Base-by-base conservation (phyloP, 2,329 filamentous ascomycete species). In the Ascochyta clinopodiicola region DNA sequence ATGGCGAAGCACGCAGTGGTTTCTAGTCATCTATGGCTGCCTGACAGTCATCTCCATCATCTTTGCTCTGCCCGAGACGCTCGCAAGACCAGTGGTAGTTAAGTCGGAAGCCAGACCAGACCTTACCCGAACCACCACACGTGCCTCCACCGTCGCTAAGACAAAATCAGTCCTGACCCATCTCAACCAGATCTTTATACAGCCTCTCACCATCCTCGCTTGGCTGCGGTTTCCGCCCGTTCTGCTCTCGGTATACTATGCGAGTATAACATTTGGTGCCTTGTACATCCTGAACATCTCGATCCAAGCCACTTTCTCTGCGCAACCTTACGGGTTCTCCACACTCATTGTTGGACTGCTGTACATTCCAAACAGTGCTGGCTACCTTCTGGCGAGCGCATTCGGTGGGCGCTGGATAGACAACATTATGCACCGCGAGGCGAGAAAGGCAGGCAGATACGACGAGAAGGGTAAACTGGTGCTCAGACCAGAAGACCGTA, bases 361-460 rank as follows among this genome's bases (percentile, higher is more conserved):
- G 3, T 77, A 77, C 55, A 75, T 77, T 22, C 74, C 75, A 15
- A 68, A 67, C 51, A 71, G 67, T 4, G 55, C 73, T 1, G 75
- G 75, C 22, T 77, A 77, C 57, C 51, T 77, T 3, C 45, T 75
- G 2, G 66, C 72, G 6, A 66, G 62, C 21, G 13, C 77, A 6
- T 70, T 75, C 21, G 75, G 75, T 44, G 75, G 75, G n/a, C 62
- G 66, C 40, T 77, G 75, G 75, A 69, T 77, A 40, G 75, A 77
- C 63, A 46, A 52, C 34, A 77, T 77, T 62, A 77, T 77, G 75
- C 64, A 67, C 39, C 71, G 75, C 36, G 75, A 77, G 63, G 75
- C 75, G 0, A 60, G 62, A 2, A 74, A 72, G 55, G 72, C 71
- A 31, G 71, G 70, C 27, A 66, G 74, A 12, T 72, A 73, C 56